These are phyloP conservation scores for Dactylellina drechsleri DNA, from an alignment of 2,329 filamentous ascomycete species.

Conservation along the genomic window DNA sequence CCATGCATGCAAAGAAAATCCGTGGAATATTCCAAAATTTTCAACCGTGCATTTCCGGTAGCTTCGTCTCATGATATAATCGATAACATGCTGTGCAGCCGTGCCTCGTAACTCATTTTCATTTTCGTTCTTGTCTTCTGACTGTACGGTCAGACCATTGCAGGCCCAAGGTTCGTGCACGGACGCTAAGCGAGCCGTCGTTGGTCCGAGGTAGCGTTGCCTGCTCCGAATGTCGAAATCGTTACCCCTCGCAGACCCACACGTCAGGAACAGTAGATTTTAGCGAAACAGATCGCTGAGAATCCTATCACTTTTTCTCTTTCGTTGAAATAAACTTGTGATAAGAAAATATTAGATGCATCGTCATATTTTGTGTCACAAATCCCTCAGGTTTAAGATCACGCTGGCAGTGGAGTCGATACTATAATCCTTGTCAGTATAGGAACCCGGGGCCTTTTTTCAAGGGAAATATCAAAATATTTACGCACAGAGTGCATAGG, in stretches of 20 bases:
- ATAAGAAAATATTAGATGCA: slow-evolving; percentile 3
- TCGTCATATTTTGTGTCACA: not conserved
- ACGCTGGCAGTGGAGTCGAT: too few species aligned
- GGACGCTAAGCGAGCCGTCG: slow-evolving; percentile 26
- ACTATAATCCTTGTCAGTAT: too few species aligned
- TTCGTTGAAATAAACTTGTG: not conserved
- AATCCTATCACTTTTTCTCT: not conserved
- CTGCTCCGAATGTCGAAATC: slow-evolving; percentile 30
- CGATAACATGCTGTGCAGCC: too few species aligned
- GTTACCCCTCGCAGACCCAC: not conserved
- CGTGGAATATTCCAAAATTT: slow-evolving; percentile 3
- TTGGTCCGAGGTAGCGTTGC: slow-evolving; percentile 44
- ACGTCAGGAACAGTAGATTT: slow-evolving; percentile 28
- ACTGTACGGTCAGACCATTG: too few species aligned
- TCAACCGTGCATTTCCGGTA: not conserved
- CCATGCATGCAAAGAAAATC: not conserved
- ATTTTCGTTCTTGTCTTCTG: too few species aligned
- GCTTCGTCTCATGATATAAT: not conserved
- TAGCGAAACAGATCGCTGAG: slow-evolving; percentile 24
- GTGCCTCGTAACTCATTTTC: too few species aligned
- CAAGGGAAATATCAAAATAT: too few species aligned
- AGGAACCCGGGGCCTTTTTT: too few species aligned
- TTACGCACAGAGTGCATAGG: too few species aligned
- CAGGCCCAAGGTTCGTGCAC: slow-evolving; percentile 26
- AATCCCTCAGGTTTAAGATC: slow-evolving; percentile 3